Base-by-base conservation (phyloP, 2,329 filamentous ascomycete species). In the Fusarium camptoceras region DNA sequence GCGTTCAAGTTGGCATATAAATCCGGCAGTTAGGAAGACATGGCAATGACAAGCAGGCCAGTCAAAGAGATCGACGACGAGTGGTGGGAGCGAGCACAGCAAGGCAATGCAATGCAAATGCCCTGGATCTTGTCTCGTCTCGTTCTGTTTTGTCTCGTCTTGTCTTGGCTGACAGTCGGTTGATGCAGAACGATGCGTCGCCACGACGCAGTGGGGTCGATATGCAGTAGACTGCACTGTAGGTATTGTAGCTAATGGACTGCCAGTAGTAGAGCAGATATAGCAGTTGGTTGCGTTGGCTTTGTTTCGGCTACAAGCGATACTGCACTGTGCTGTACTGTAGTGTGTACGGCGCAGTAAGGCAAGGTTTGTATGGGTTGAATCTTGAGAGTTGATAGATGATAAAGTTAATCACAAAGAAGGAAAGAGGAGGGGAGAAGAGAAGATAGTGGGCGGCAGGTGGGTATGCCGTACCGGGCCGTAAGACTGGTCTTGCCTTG, bases 121-220 rank as follows among this genome's bases (percentile, higher is more conserved):
- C 46, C 37, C 60, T 25, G 47, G 28, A 12, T 31, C 28, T 49
- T 24, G 57, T 27, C 46, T 61, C 34, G 51, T 64, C 22, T 46
- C 27, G 41, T 44, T 49, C 56, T 47, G 51, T 63, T 34, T 66
- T 39, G 66, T 55, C 24, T 58, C n/a, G 57, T 48, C 42, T 51
- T 59, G 41, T 49, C 66, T 64, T 59, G 58, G 44, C 55, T 48
- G 43, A 39, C 25, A 31, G 8, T 41, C 16, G 18, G 55, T 66
- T 55, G 55, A 56, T 68, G 54, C 59, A 57, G 55, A 69, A 63
- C 71, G 50, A 73, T 70, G 68, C 63, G 61, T 31, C 68, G 66
- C 66, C 66, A 73, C 72, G 68, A 74, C 61, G 55, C 59, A 55
- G 65, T 74, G 73, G 73, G 56, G 71, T 73, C 67, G 65, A 55